phyloP scores from a whole-genome alignment of 2,329 filamentous ascomycete genomes.

The Teratosphaeria zuluensis region DNA sequence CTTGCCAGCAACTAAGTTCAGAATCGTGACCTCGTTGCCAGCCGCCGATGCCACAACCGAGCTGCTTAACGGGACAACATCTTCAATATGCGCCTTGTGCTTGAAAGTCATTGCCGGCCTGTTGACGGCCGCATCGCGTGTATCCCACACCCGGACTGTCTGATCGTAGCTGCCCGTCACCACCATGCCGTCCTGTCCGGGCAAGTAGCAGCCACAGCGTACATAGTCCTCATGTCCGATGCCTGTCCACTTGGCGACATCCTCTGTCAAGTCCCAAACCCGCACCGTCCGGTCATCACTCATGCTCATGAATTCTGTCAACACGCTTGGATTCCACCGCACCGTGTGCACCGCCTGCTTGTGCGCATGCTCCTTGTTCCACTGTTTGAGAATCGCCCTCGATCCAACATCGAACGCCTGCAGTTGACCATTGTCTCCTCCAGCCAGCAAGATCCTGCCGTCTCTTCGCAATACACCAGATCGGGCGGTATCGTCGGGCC shows the following conservation, averaged over 20 bases:
- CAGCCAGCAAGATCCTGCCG: conserved; percentile 79
- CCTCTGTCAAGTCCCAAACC: conserved; percentile 83
- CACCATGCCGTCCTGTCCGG: conserved; percentile 61
- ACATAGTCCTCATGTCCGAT: conserved; percentile 89
- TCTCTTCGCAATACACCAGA: conserved; percentile 82
- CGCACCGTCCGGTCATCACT: conserved; percentile 89
- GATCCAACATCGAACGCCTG: conserved; percentile 92
- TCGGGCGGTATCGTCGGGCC: conserved; percentile 69
- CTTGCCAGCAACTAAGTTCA: conserved; percentile 85
- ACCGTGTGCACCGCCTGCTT: conserved; percentile 92
- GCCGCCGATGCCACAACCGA: conserved; percentile 78
- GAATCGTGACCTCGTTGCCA: conserved; percentile 77
- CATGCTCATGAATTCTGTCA: conserved; percentile 78
- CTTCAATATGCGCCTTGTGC: conserved; percentile 80
- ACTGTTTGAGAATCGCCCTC: conserved; percentile 87
- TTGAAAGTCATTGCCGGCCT: conserved; percentile 71
- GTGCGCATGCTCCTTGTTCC: conserved; percentile 51
- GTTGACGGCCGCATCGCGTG: conserved; percentile 51
- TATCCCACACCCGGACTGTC: conserved; percentile 90
- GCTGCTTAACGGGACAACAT: conserved; percentile 75
- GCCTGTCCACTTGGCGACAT: conserved; percentile 67
- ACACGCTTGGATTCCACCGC: conserved; percentile 72
- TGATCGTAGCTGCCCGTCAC: conserved; percentile 91
- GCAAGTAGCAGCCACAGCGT: conserved; percentile 76
- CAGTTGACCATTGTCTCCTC: conserved; percentile 82